Conservation (phyloP, 805 yeast species). For the Suhomyces xylopsoci region DNA sequence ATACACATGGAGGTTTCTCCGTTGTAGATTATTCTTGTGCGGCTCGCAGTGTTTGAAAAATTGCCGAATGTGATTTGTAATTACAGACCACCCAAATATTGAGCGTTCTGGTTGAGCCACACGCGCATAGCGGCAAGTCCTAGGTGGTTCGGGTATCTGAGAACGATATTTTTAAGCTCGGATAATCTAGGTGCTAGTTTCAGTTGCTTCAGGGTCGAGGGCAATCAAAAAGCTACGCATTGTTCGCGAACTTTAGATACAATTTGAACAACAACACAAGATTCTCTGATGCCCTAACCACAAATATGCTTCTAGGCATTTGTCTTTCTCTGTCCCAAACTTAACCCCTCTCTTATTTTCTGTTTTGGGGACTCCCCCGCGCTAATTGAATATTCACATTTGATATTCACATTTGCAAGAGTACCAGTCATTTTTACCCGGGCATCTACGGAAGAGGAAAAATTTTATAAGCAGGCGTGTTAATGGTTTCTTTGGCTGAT, state of each 20-base stretch:
- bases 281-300: background rate
- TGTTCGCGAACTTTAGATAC: background rate
- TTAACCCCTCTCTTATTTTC: background rate
- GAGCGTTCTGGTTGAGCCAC: background rate
- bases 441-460: background rate
- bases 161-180: background rate
- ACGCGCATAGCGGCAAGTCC: background rate
- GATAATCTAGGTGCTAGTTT: background rate
- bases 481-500: background rate
- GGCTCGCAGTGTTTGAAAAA: background rate
- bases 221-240: background rate
- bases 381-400: background rate
- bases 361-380: background rate
- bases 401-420: background rate
- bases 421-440: background rate
- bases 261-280: background rate
- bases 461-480: background rate
- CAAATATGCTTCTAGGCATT: background rate
- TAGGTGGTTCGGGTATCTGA: background rate
- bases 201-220: background rate
- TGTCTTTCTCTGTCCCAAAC: background rate
- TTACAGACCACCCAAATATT: background rate
- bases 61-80: background rate
- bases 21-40: background rate
- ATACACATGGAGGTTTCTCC: background rate